phyloP scores from a whole-genome alignment of 2,329 filamentous ascomycete species.

The Chrysosphaeria jannelii region DNA sequence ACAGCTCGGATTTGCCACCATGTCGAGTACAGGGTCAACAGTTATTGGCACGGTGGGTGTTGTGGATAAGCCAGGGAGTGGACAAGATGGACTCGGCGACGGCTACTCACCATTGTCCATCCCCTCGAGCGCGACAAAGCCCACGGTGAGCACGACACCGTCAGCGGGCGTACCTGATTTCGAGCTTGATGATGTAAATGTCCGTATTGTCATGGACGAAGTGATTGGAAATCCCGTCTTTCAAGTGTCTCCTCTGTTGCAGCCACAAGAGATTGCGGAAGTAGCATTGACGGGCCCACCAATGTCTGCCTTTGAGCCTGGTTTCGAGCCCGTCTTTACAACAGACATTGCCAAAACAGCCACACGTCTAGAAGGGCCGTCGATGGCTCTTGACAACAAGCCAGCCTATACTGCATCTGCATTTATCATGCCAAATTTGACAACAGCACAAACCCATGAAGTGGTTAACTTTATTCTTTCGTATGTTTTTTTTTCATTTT shows the following conservation, averaged over 20 bases:
- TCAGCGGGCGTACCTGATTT: conserved; percentile 8
- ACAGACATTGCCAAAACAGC: conserved; percentile 1
- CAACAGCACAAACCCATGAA: conserved; percentile 12
- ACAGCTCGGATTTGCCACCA: conserved; percentile 6
- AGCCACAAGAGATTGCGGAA: too few relatives aligned
- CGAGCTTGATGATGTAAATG: conserved; percentile 11
- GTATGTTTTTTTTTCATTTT: conserved; percentile 9
- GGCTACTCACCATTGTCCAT: conserved; percentile 1
- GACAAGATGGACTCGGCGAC: too few relatives aligned
- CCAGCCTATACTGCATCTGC: neutral
- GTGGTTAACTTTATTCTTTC: conserved; percentile 23
- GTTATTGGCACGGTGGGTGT: conserved; percentile 1
- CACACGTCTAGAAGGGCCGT: neutral
- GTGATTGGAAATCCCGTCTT: conserved; percentile 13
- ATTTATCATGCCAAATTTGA: conserved; percentile 7
- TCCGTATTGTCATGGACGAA: conserved; percentile 14
- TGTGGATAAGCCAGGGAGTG: too few relatives aligned
- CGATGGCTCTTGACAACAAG: neutral
- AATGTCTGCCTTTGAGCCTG: conserved; percentile 1
- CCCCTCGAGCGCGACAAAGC: conserved; percentile 1
- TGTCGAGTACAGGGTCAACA: conserved; percentile 1
- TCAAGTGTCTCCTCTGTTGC: conserved; percentile 8
- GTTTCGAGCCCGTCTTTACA: conserved; percentile 1
- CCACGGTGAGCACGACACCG: neutral
- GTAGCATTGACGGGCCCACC: too few relatives aligned